Evolutionary conservation across 495 filamentous ascomycete species (phyloP), one percentile per base, ranked within the genome.

Genomic region (Hypoxylon lenormandii): DNA sequence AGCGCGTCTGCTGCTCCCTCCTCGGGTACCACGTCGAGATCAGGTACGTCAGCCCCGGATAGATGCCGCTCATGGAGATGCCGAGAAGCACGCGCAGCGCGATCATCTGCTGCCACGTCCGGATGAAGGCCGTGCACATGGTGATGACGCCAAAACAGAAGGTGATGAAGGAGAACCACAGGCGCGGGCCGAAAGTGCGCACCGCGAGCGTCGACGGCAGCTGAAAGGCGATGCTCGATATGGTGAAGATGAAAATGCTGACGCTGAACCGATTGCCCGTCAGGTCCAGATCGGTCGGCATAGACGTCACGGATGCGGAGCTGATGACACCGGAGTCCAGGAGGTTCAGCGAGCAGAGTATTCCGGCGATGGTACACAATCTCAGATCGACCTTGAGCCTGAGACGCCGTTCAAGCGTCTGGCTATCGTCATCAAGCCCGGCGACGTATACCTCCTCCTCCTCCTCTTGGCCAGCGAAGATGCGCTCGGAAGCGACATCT

Each of bases 251-350:
- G 76, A 94, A 90, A 53, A 94, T 93, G 22, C 88, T 82, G 13
- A 92, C 85, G 7, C 87, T 90, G 75, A 90, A 91, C 16, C 87
- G 83, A 16, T 86, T 87, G 10, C 88, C 89, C 30, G 85, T 82
- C 28, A 93, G 80, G 8, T 84, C 83, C 30, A 92, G 80, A 73
- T 93, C 90, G 3, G 74, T 51, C 23, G 88, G 79, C 88, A 92
- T 90, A n/a, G 84, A 89, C 0, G 90, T 92, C 36, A 92, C 89
- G 6, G 90, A 89, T 0, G 91, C 91, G 11, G 86, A 89, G 4
- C 88, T 90, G n/a, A 93, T 86, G 55, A 94, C 88, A n/a, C 88
- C 89, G 42, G 84, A 87, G 77, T 92, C 90, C 7, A 93, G 80
- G 37, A 94, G 78, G 75, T 92, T 88, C 26, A 93, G 82, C 64